Evolutionary conservation across 139 green algal genomes (phyloP).

Genomic region (Yamagishiella unicocca): DNA sequence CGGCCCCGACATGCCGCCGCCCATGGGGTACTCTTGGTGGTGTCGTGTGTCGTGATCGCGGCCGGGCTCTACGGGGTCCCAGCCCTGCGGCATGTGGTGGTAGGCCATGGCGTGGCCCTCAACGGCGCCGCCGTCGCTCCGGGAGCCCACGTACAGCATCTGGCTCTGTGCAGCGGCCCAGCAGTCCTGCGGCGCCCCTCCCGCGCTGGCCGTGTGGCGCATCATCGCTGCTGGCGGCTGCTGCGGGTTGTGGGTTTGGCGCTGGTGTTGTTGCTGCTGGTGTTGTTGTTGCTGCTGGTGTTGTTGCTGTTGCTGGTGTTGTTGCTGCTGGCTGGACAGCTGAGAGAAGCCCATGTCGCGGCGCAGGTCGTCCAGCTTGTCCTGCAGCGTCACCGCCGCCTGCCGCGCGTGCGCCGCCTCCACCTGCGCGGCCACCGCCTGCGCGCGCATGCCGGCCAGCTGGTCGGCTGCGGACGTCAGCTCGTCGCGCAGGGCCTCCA

Average conservation of each 20-base stretch:
- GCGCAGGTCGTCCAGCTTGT: conserved; percentile 4
- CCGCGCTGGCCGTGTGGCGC: too few species aligned
- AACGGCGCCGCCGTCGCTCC: neutral
- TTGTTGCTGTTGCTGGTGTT: neutral
- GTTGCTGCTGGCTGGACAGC: neutral
- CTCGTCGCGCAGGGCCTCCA: neutral
- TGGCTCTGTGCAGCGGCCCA: neutral
- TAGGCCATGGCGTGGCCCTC: neutral
- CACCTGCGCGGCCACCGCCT: conserved; percentile 8
- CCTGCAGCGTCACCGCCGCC: neutral
- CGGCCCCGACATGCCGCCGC: neutral
- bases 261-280: too few species aligned
- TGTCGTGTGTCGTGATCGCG: neutral
- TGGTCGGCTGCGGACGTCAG: neutral
- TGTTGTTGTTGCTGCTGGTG: too few species aligned
- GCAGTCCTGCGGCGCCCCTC: too few species aligned
- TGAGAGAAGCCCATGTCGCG: neutral
- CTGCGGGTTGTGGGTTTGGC: too few species aligned
- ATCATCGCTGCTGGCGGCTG: too few species aligned
- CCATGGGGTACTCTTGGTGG: neutral
- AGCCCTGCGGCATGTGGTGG: neutral
- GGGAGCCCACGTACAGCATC: too few species aligned
- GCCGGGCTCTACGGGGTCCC: too few species aligned
- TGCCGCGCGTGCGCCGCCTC: conserved; percentile 20
- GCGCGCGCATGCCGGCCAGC: conserved; percentile 2